Evolutionary conservation across 2,329 filamentous ascomycete genomes (phyloP), one percentile per base, ranked within the genome.

Genomic region (Hypoxylon sp.): DNA sequence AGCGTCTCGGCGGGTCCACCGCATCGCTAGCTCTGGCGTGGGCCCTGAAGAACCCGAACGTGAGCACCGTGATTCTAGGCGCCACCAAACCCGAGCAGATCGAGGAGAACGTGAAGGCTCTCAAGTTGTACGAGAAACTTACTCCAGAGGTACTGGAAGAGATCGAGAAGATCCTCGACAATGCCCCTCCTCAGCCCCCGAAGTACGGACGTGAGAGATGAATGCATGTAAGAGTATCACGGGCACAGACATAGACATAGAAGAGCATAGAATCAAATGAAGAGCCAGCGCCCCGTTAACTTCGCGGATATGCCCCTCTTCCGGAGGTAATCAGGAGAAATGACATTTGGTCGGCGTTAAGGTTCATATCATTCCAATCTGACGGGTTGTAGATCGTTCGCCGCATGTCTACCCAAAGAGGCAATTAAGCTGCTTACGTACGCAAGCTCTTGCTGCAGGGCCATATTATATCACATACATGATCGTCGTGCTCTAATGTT

Each of bases 1-100:
- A 90, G 61, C 82, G 82, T 66, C 77, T 91, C 36, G 87, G 83
- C 4, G 82, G 84, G 11, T 82, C 80, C 50, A 82, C 86, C 46
- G 78, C 80, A 4, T 80, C 84, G 72, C 77, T 87, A 4, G 83
- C 84, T 11, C 73, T 86, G 2, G 84, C 84, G 0, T 86, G 84
- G 84, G 80, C 80, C 51, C 72, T 86, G 20, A 85, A 83, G 77
- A 86, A 87, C 71, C 78, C 79, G n/a, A 81, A 85, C 52, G 82
- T 86, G 16, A 83, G 80, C 45, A 81, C 80, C 3, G 83, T 84
- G 38, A 86, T 87, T 51, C 84, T 82, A 0, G 84, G 84, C 3
- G 84, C 84, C 2, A 84, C 81, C 56, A 78, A 78, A 33, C 80
- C 82, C 1, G 81, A 84, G 72, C 84, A 87, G 75, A 79, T 87